Evolutionary conservation across 2,329 filamentous ascomycete genomes (phyloP), one percentile per base, ranked within the genome.

Genomic region (Pseudogymnoascus sp.): DNA sequence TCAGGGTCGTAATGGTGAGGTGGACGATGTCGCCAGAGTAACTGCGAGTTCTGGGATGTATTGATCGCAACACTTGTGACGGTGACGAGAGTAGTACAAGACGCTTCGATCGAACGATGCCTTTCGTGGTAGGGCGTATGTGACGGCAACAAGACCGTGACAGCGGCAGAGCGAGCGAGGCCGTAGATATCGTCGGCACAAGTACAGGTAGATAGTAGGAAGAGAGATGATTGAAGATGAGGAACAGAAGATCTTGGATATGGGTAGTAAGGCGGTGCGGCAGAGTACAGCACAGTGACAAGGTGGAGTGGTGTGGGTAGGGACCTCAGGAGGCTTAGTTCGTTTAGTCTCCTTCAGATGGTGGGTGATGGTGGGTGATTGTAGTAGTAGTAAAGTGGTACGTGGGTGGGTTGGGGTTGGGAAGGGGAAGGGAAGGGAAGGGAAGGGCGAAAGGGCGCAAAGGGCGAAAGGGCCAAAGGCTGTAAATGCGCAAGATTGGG

Each of bases 251-350:
- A 41, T 46, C 37, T 61, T 46, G 60, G 41, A 22, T 61, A 46
- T 40, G 41, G 41, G 35, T 46, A 41, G 60, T 40, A 31, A 61
- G 37, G 38, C 60, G 60, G 60, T 61, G 60, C 38, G 60, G 60
- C 60, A 41, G 60, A 46, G 41, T 33, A 40, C 41, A 37, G 41
- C 37, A 61, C 41, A 43, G 38, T 46, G 60, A 41, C 60, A 41
- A 60, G 59, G 37, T 60, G 37, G 59, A 33, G 43, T 53, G 26
- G 43, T 33, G 59, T 60, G 37, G 59, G 59, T 60, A 60, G 59
- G 59, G 33, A 6, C 59, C 37, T 22, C 19, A 38, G 33, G 19
- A 61, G 37, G 60, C 60, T 46, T 61, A 31, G 60, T 61, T 61
- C 35, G 59, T 41, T 37, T 60, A 38, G 33, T 60, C 31, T 60